Base-by-base conservation (phyloP, 257 asterid genomes). In the Echium plantagineum region DNA sequence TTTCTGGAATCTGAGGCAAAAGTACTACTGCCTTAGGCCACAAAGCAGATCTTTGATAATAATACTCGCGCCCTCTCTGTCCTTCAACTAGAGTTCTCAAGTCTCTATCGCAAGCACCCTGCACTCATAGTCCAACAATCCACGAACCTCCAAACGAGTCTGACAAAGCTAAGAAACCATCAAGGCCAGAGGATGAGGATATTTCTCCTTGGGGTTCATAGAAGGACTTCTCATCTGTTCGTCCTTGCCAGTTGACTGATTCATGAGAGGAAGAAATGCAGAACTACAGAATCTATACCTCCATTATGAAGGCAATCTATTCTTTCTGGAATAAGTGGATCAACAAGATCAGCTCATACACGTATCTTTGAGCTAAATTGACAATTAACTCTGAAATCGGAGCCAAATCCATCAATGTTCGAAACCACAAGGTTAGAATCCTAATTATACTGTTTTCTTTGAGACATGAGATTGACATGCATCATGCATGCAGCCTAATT, bases 111-210 rank as follows among this genome's bases (percentile, higher is more conserved):
- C 84, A 61, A 84, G 75, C 64, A 91, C 89, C 51, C 86, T 61
- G 64, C 97, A 91, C 67, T 85, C 97, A 51, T 74, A 65, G 82
- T 42, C 95, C 97, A 78, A 89, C 77, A 21, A 86, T 77, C 98
- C 97, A 88, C 10, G 95, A 86, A 78, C 82, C 77, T 58, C 96
- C 98, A n/a, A n/a, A n/a, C n/a, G n/a, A n/a, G n/a, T n/a, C n/a
- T n/a, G n/a, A n/a, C n/a, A n/a, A n/a, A n/a, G 96, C 78, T 69
- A 84, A 59, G 69, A 85, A 84, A 73, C 95, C 97, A 66, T 78
- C 66, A 64, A 91, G 83, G 22, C 90, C 80, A 26, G 81, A 71
- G 15, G 79, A 70, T 15, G 80, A 65, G 35, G 83, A 73, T 47
- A 83, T 72, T 69, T 83, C 89, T 38, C 81, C 95, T 19, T 80